Base-by-base conservation (phyloP, 2,329 filamentous ascomycete genomes). In the Microdochium nivale region DNA sequence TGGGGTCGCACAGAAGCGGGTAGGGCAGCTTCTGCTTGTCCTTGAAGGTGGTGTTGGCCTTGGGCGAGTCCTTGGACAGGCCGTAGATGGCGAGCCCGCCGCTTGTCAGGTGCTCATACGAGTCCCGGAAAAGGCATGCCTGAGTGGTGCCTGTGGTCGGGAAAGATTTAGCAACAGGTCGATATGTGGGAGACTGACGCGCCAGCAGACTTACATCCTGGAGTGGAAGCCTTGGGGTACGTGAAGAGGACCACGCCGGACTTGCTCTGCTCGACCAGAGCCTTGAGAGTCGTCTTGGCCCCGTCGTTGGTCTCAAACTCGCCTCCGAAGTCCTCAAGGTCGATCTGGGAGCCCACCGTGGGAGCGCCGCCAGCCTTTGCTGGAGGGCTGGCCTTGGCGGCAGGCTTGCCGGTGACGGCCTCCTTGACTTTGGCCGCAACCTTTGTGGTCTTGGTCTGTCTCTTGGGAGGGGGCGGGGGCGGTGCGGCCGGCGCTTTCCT, bases 201-300 rank as follows among this genome's bases (percentile, higher is more conserved):
- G 40, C 14, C 4, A 21, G 53, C n/a, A 52, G 67, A 73, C 89
- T 81, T 83, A 96, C 92, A 97, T 56, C 92, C 92, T 35, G 90
- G 89, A 23, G 94, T 99, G 25, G 87, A 94, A 13, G 94, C 94
- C 72, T 88, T 95, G 53, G 94, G 94, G 66, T 97, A 97, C 30
- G 91, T 96, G 69, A 99, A 96, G 27, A 97, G 74, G 32, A 96
- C 89, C 44, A 97, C 87, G 25, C 92, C 94, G 33, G 80, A 77
- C 71, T 88, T 84, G 78, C 90, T 95, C 64, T 87, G 80, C 49
- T 90, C 86, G 48, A 96, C 79, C 24, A 99, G 82, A 60, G 83
- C 76, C 72, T 89, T 86, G 53, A 99, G 74, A 1, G 83, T 90
- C 5, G 87, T 90, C 72, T 86, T 88, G 51, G 78, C 74, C 61